These are phyloP conservation scores for Chlorella vulgaris DNA, from an alignment of 139 green algal species.

Conservation along the genomic window DNA sequence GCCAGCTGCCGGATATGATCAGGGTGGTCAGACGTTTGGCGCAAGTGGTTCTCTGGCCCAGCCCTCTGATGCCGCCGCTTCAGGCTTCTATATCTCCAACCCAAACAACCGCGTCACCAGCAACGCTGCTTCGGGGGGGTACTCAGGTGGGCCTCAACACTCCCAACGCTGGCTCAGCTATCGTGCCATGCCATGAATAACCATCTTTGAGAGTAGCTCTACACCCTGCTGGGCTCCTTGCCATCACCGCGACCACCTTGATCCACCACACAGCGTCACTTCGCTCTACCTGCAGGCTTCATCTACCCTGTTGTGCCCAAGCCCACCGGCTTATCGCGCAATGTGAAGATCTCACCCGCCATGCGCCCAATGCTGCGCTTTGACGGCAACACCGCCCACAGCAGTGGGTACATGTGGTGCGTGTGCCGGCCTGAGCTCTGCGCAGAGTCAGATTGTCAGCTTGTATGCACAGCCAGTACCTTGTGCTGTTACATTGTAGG, in stretches of 20 bases:
- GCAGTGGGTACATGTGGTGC: conserved; percentile 36
- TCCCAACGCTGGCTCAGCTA: too few species aligned
- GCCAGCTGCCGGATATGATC: conserved; percentile 29
- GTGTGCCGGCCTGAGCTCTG: too few species aligned
- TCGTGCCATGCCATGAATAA: too few species aligned
- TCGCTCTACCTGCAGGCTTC: too few species aligned
- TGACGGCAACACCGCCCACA: conserved; percentile 62
- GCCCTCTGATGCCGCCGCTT: conserved; percentile 56
- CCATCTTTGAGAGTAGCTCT: too few species aligned
- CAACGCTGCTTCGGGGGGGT: conserved; percentile 67
- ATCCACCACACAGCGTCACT: too few species aligned
- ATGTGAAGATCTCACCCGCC: background rate
- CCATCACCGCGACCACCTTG: too few species aligned
- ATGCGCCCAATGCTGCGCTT: conserved; percentile 53
- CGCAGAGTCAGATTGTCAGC: too few species aligned
- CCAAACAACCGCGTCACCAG: conserved; percentile 58
- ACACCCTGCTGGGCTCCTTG: too few species aligned
- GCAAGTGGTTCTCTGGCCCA: conserved; percentile 43
- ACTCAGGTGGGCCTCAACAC: too few species aligned
- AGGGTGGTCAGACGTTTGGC: conserved; percentile 36
- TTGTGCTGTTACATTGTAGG: too few species aligned
- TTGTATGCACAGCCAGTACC: too few species aligned
- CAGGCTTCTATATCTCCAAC: conserved; percentile 66
- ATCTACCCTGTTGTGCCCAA: conserved; percentile 51
- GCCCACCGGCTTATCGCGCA: conserved; percentile 40